phyloP scores from a whole-genome alignment of 2,329 filamentous ascomycete species.

The Colletotrichum liaoningense region DNA sequence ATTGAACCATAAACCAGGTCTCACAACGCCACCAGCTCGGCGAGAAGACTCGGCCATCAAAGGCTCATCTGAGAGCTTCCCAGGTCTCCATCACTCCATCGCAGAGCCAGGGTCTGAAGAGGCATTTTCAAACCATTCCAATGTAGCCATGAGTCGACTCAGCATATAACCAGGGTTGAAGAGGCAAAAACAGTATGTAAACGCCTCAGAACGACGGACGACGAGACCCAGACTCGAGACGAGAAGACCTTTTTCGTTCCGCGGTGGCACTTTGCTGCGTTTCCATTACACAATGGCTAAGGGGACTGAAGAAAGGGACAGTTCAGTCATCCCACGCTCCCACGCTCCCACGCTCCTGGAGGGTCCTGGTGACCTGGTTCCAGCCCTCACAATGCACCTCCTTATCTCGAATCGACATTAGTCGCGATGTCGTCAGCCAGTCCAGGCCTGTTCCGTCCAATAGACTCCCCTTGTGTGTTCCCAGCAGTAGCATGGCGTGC shows the following conservation, averaged over 20 bases:
- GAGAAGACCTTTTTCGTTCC: constrained; percentile 1
- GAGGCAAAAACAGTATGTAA: background rate
- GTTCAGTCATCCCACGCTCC: constrained; percentile 27
- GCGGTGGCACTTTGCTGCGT: constrained; percentile 21
- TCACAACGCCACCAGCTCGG: constrained; percentile 18
- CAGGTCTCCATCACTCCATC: background rate
- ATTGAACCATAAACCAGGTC: background rate
- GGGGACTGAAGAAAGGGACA: background rate
- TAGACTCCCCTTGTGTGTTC: constrained; percentile 15
- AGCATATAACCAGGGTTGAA: background rate
- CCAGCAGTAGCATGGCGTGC: background rate
- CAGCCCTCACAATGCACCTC: constrained; percentile 19
- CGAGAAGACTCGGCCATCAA: constrained; percentile 16
- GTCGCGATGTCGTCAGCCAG: constrained; percentile 35
- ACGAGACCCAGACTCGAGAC: constrained; percentile 42
- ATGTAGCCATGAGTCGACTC: no score
- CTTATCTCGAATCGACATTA: constrained; percentile 36
- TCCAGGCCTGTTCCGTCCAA: constrained; percentile 33
- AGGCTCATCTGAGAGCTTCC: background rate
- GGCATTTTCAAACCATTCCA: background rate
- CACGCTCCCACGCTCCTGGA: constrained; percentile 11
- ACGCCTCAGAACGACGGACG: constrained; percentile 39
- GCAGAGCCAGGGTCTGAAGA: background rate
- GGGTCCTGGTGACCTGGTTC: background rate
- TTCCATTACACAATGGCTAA: constrained; percentile 35